Base-by-base conservation (phyloP, 2,329 filamentous ascomycete species). In the Fusarium sp. region DNA sequence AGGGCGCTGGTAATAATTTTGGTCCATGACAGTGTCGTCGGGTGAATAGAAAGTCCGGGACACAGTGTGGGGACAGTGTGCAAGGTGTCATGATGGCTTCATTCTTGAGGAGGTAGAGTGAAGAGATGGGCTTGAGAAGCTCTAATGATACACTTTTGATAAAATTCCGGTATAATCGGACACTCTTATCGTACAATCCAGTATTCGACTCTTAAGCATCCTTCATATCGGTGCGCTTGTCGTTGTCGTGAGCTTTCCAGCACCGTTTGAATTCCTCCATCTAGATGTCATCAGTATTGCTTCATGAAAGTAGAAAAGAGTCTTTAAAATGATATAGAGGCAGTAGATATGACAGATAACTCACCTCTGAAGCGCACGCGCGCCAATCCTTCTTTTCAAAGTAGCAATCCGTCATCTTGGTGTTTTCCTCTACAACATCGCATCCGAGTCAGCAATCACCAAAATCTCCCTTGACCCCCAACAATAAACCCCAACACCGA, bases 331-430 rank as follows among this genome's bases (percentile, higher is more conserved):
- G 25, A 18, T 27, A 31, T n/a, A 25, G 13, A 36, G 14, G 35
- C 4, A 18, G 6, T 36, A 36, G 35, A 18, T 18, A 2, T 18
- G 14, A 4, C 3, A 36, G 2, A 18, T 36, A 7, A 85, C 93
- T 86, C 82, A 97, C 96, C 90, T 98, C 96, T 75, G 91, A 88
- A 80, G 93, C 93, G 84, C 97, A 99, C 67, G 89, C 88, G 77
- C 97, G 89, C 96, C 97, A 99, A 82, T 99, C 97, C 82, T 95
- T 98, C 88, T 95, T 98, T 65, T 96, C 95, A 80, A 91, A 98
- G 83, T 97, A 98, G 84, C 97, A 99, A 82, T 98, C 94, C 38
- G 95, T 98, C 91, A 99, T 90, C 80, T 91, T 95, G 63, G 90
- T 86, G 80, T 98, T 98, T 81, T 98, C 96, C 25, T 91, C 96